Percentiles rank a stretch among this genome's conserved stretches.
phyloP scores from a whole-genome alignment of 2,329 filamentous ascomycete genomes.

The Fusarium chlamydosporum region DNA sequence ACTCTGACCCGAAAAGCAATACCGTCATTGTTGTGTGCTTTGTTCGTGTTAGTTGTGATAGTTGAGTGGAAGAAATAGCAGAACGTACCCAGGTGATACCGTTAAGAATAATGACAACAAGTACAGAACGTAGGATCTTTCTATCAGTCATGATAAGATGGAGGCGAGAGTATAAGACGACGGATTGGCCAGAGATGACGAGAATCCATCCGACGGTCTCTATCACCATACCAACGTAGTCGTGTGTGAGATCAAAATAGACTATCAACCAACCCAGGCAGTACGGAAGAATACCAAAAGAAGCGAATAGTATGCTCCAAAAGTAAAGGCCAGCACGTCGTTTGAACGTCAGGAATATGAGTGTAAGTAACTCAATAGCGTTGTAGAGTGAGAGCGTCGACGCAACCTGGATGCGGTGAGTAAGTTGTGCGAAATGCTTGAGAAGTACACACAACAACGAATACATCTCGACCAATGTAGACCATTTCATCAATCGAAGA shows the following conservation, averaged over 20 bases:
- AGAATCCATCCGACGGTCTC: slow-evolving; percentile 42
- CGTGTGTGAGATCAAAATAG: slow-evolving; percentile 44
- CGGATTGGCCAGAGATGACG: slow-evolving; percentile 25
- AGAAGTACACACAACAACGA: slow-evolving; percentile 26
- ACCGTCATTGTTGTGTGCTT: slow-evolving; percentile 67
- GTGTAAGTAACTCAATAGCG: slow-evolving; percentile 51
- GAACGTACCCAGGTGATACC: slow-evolving; percentile 57
- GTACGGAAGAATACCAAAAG: slow-evolving; percentile 54
- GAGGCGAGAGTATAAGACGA: slow-evolving; percentile 35
- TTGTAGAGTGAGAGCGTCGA: slow-evolving; percentile 49
- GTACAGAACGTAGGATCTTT: slow-evolving; percentile 3
- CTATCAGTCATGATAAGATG: slow-evolving; percentile 16
- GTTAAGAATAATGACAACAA: slow-evolving; percentile 27
- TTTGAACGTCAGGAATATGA: slow-evolving; percentile 54
- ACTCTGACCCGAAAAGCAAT: slow-evolving; percentile 21
- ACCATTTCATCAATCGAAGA: slow-evolving; percentile 11
- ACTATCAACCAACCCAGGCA: slow-evolving; percentile 64
- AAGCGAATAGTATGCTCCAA: slow-evolving; percentile 56
- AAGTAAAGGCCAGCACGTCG: slow-evolving; percentile 55
- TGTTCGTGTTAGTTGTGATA: neutral
- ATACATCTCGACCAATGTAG: slow-evolving; percentile 22
- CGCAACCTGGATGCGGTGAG: slow-evolving; percentile 2
- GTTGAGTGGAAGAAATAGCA: rapidly evolving
- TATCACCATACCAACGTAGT: slow-evolving; percentile 29
- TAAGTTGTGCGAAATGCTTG: rapidly evolving